Base-by-base conservation (phyloP, 2,329 filamentous ascomycete genomes). In the Zymoseptoria tritici region DNA sequence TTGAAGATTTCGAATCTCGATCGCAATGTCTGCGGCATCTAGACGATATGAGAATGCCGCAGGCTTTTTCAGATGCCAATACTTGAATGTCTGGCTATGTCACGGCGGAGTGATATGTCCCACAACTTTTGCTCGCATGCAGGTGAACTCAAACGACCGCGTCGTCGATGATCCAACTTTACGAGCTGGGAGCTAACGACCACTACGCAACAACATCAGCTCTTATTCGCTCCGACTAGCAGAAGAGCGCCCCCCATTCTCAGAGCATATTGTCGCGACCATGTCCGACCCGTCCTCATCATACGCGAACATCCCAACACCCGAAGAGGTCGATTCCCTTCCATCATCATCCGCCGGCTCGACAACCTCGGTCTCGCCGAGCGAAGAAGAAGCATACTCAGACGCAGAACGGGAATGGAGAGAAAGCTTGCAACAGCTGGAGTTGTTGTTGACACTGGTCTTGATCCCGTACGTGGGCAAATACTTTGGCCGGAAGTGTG, bases 371-470 rank as follows among this genome's bases (percentile, higher is more conserved):
- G 73, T 76, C 61, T 80, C 76, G 58, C 78, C 78, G n/a, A 72
- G 68, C 57, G 72, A 74, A 59, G 70, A 73, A 22, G 70, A 70
- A 57, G 85, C 87, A 42, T 72, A 70, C 61, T 91, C 89, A 49
- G 93, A 97, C 72, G 94, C 94, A 9, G 93, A 99, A 75, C 84
- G 84, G 62, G 93, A 99, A 77, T 99, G 94, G 94, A 88, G 93
- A 69, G 90, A 92, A 70, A 96, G 90, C 69, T 78, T 99, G 64
- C 90, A 97, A 75, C 94, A 99, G 77, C 78, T 99, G 61, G 91
- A 99, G 78, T 81, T 97, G 65, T 81, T 99, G 66, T 77, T 97
- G 72, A 96, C 90, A 20, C 96, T 99, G 91, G 89, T 97, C 54
- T 76, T 97, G 67, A 88, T 99, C 55, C 94, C 94, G 2, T 97